Conservation (phyloP, 257 asterid genomes). For the Pogostemon cablin region DNA sequence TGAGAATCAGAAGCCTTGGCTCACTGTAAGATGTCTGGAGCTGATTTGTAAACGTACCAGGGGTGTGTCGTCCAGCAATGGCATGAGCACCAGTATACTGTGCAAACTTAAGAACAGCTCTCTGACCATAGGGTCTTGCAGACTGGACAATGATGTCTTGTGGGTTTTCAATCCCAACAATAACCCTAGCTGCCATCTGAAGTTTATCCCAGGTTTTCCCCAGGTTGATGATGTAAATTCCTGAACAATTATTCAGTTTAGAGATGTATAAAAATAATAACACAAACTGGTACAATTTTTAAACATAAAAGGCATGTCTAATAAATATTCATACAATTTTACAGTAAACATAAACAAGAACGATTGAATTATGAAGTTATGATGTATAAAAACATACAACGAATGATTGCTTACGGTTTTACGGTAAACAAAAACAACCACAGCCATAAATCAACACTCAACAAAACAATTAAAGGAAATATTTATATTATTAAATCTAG, state of each 20-base stretch:
- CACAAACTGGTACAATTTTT: neutral
- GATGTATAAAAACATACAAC: too few species aligned
- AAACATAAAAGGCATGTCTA: neutral
- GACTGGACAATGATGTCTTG: slow-evolving; percentile 51
- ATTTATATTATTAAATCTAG: neutral
- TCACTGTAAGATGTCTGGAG: slow-evolving; percentile 45
- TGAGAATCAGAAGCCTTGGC: slow-evolving; percentile 45
- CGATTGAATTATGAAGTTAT: too few species aligned
- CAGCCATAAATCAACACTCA: neutral
- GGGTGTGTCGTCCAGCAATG: slow-evolving; percentile 53
- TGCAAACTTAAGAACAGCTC: slow-evolving; percentile 50
- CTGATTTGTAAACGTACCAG: slow-evolving; percentile 47
- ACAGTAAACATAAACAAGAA: neutral
- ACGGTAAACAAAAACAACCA: too few species aligned
- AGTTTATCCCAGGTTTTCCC: slow-evolving; percentile 48
- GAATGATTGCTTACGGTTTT: too few species aligned
- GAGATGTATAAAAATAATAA: too few species aligned
- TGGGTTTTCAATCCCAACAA: slow-evolving; percentile 47
- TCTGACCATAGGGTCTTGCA: slow-evolving; percentile 50
- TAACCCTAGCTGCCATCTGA: slow-evolving; percentile 49
- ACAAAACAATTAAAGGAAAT: neutral
- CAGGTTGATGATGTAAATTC: slow-evolving; percentile 42
- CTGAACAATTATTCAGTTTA: slow-evolving; percentile 13
- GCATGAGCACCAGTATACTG: slow-evolving; percentile 48
- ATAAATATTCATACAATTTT: neutral